Evolutionary conservation across 2,329 filamentous ascomycete species (phyloP), one percentile per base, ranked within the genome.

Genomic region (Paracoccidioides brasiliensis): DNA sequence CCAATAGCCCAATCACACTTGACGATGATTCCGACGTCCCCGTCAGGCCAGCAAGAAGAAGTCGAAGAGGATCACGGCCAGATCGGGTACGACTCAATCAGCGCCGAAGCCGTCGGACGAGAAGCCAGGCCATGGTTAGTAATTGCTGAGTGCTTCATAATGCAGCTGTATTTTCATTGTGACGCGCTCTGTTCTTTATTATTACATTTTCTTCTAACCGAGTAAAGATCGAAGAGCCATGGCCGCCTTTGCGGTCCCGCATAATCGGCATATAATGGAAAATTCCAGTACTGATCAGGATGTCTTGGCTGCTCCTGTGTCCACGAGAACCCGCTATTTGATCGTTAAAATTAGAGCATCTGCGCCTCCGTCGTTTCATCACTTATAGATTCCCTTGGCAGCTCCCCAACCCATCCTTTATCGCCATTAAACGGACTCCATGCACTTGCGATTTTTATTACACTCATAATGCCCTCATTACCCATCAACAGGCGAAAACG

Each of bases 1-100:
- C 8, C 9, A 22, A 52, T 28, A 42, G 35, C 52, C 33, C 52
- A 15, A 37, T 40, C 30, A 10, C 15, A 45, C 35, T 54, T 9
- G 52, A 46, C 4, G 52, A 54, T 46, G 52, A 54, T 37, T 45
- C 41, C 5, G 52, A 54, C 35, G 52, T 30, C 28, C 43, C 52
- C n/a, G 5, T 42, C 43, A 41, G 30, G 12, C 43, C 52, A 14
- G 7, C 10, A 37, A 54, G 49, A 32, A 52, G 9, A 22, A 42
- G 22, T 15, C 22, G 14, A 14, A 42, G 38, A 33, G 35, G 38
- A 22, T 12, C 38, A 32, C 49, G 28, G 14, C 49, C 49, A 15
- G 49, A 12, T 32, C 49, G 35, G 35, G 28, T 37, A 40, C 48
- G 33, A 9, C 14, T 33, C 12, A 50, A 15, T 15, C 35, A 51